A percentile compares a stretch with the other conserved stretches of the same genome.
phyloP scores from a whole-genome alignment of 2,329 filamentous ascomycete species.

The Pseudogymnoascus pannorum region DNA sequence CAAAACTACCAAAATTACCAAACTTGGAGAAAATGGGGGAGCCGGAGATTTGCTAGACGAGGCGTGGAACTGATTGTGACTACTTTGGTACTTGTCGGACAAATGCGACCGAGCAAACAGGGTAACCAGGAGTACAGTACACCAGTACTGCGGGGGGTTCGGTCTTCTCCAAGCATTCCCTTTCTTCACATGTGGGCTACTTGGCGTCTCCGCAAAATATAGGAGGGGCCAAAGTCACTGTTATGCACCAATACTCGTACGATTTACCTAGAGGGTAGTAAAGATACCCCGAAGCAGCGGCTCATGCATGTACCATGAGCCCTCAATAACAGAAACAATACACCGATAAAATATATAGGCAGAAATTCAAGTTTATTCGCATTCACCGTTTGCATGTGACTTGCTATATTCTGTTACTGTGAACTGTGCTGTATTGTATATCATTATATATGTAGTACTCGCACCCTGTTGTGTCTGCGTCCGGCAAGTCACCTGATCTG shows the following conservation, averaged over 20 bases:
- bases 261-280: not conserved
- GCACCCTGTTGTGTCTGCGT: no score
- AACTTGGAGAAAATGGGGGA: not conserved
- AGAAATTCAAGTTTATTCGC: not conserved
- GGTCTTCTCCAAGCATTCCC: not conserved
- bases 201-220: not conserved
- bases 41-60: not conserved
- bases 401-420: not conserved
- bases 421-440: no score
- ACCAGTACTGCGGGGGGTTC: not conserved
- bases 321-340: not conserved
- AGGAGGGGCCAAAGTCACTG: not conserved
- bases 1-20: not conserved
- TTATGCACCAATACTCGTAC: not conserved
- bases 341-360: not conserved
- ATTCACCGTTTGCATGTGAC: conserved; percentile 6
- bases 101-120: not conserved
- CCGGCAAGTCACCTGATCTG: conserved; percentile 3
- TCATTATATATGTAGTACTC: no score
- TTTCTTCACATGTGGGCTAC: conserved; percentile 2
- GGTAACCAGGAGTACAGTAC: not conserved
- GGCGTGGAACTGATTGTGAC: not conserved
- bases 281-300: not conserved
- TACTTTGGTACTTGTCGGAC: not conserved
- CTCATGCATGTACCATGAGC: not conserved